Percentiles rank a stretch among this genome's conserved stretches.
phyloP scores from a whole-genome alignment of 169 alveolate species.

The Cryptosporidium sp. region DNA sequence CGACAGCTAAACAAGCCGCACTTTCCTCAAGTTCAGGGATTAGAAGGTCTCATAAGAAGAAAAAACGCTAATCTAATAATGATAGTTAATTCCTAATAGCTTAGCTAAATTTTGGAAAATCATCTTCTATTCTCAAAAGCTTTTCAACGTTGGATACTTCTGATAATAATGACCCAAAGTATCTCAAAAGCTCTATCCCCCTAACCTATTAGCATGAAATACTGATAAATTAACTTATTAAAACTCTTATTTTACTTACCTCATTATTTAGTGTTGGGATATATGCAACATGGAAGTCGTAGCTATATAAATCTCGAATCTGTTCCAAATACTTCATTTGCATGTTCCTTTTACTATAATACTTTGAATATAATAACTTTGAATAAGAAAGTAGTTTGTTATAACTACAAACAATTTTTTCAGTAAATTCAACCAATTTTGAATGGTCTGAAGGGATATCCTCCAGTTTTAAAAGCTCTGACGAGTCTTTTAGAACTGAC shows the following conservation, averaged over 20 bases:
- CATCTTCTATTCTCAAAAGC: constrained; percentile 33
- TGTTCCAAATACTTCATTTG: constrained; percentile 95
- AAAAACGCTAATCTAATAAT: constrained; percentile 37
- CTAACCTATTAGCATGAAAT: constrained; percentile 39
- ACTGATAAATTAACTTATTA: background rate
- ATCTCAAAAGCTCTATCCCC: constrained; percentile 79
- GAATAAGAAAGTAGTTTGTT: constrained; percentile 21
- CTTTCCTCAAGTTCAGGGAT: background rate
- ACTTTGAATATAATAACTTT: constrained; percentile 85
- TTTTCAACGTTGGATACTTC: constrained; percentile 31
- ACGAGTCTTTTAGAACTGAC: background rate
- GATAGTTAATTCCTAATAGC: background rate
- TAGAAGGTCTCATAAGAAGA: constrained; percentile 40
- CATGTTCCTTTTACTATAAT: constrained; percentile 88
- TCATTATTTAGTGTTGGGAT: constrained; percentile 91
- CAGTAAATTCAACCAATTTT: constrained; percentile 29
- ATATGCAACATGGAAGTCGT: constrained; percentile 93
- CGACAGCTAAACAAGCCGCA: constrained; percentile 56
- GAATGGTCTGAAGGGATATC: constrained; percentile 40
- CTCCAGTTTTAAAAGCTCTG: constrained; percentile 1
- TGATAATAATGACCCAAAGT: constrained; percentile 50
- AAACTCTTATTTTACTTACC: constrained; percentile 81
- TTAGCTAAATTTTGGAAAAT: background rate
- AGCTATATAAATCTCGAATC: constrained; percentile 94
- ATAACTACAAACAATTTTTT: constrained; percentile 9